Conservation (phyloP, 2,329 filamentous ascomycete species). For the Fusarium sterilihyphosum region DNA sequence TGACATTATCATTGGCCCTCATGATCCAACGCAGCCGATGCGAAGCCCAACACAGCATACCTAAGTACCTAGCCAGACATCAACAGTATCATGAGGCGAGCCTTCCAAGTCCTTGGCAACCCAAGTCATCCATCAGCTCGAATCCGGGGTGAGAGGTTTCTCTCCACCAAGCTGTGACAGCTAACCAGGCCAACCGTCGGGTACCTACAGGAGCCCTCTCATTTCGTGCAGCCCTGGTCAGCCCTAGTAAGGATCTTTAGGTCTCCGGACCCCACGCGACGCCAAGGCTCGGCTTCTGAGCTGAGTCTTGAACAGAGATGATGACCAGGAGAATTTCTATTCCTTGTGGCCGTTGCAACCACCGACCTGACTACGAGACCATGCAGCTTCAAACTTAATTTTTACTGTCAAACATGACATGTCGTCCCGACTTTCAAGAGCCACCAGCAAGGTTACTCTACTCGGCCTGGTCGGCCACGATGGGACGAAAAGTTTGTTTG, state of each 20-base stretch:
- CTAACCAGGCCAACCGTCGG: slow-evolving; percentile 27
- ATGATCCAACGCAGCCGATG: slow-evolving; percentile 21
- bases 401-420: neutral
- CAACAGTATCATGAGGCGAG: slow-evolving; percentile 18
- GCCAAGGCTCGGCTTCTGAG: slow-evolving; percentile 24
- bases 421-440: neutral
- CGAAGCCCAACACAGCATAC: slow-evolving; percentile 8
- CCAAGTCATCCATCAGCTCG: slow-evolving; percentile 22
- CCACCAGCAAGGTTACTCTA: neutral
- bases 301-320: slow-evolving; percentile 11
- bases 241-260: slow-evolving; percentile 33
- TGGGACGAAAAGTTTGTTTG: neutral
- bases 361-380: slow-evolving; percentile 10
- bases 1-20: slow-evolving; percentile 13
- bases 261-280: slow-evolving; percentile 32
- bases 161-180: slow-evolving; percentile 41
- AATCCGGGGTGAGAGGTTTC: slow-evolving; percentile 38
- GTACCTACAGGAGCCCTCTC: slow-evolving; percentile 35
- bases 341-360: neutral
- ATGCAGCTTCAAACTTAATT: slow-evolving; percentile 7
- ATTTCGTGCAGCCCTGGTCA: slow-evolving; percentile 37
- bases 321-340: neutral
- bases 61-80: slow-evolving; percentile 6
- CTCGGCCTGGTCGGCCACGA: neutral
- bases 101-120: slow-evolving; percentile 6